Percentiles rank a stretch among this genome's conserved stretches.
These are phyloP conservation scores for Orychophragmus violaceus DNA, from an alignment of 345 rosid genomes.

Conservation along the genomic window DNA sequence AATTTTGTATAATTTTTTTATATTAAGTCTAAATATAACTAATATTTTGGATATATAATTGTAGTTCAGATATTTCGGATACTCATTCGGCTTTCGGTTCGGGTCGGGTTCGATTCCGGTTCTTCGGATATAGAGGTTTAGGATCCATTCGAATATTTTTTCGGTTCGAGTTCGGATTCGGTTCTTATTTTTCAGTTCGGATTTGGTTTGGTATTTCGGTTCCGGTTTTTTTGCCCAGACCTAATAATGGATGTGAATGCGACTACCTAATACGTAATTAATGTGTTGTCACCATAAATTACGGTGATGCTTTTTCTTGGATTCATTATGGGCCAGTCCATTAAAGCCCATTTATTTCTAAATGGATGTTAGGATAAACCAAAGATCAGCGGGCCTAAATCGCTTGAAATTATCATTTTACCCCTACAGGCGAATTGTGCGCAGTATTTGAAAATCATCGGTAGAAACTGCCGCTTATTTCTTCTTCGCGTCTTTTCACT, in stretches of 20 bases:
- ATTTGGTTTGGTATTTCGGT: no score
- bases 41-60: no score
- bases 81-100: no score
- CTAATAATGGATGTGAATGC: not conserved
- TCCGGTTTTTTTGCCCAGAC: no score
- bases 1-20: no score
- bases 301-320: not conserved
- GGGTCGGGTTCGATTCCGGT: no score
- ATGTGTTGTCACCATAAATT: not conserved
- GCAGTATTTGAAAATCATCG: not conserved
- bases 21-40: no score
- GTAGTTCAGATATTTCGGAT: no score
- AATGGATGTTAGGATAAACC: not conserved
- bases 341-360: not conserved
- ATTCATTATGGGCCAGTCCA: not conserved
- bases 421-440: not conserved
- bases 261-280: not conserved
- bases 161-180: no score
- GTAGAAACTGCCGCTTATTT: constrained; percentile 34
- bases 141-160: no score
- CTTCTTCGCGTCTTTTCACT: not conserved
- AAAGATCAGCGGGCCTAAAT: not conserved
- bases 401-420: not conserved
- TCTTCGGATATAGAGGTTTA: no score
- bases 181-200: no score